Evolutionary conservation across 495 filamentous ascomycete species (phyloP), one percentile per base, ranked within the genome.

Genomic region (Pseudomonodictys pantanalensis): DNA sequence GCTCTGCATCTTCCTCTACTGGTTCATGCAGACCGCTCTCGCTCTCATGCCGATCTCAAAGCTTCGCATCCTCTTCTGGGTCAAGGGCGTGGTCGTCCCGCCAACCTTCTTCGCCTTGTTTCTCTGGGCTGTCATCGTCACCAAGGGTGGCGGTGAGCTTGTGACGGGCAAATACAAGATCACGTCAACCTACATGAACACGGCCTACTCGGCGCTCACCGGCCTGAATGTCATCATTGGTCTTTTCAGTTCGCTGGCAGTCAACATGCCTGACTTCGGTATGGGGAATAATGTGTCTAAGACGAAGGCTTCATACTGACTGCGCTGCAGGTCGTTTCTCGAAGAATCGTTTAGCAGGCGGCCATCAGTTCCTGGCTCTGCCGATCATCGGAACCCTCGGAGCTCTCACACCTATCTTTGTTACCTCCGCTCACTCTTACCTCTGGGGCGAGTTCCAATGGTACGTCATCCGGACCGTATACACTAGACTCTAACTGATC

Each of bases 1-100:
- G 39, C 68, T 80, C 8, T 78, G 72, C 62, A 75, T 79, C 63
- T 76, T 80, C 65, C 69, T 82, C 17, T 79, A 77, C 56, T 78
- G 76, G 72, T 72, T 78, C 26, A 54, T 75, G 33, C 77, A 79
- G 60, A 73, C 75, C 0, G 57, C 67, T 0, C 68, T 80, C 12
- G 55, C 60, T 17, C 39, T 69, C 25, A 67, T 69, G 67, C 64
- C 64, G 1, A 69, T 69, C 45, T 49, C 46, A 20, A 67, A 67
- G 49, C 65, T 69, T 17, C 35, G 67, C 17, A 53, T 67, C 33
- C 26, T 69, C 22, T 69, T 69, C 52, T 62, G 57, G 60, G 58
- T 69, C 47, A 69, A 69, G 25, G 60, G 64, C 18, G 60, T 65
- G 7, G 52, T 69, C 32, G 64, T 69, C 20, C 67, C 67, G 2